These are phyloP conservation scores for Cystofilobasidium bisporidii DNA, from an alignment of 768 basidiomycete genomes.

Conservation along the genomic window DNA sequence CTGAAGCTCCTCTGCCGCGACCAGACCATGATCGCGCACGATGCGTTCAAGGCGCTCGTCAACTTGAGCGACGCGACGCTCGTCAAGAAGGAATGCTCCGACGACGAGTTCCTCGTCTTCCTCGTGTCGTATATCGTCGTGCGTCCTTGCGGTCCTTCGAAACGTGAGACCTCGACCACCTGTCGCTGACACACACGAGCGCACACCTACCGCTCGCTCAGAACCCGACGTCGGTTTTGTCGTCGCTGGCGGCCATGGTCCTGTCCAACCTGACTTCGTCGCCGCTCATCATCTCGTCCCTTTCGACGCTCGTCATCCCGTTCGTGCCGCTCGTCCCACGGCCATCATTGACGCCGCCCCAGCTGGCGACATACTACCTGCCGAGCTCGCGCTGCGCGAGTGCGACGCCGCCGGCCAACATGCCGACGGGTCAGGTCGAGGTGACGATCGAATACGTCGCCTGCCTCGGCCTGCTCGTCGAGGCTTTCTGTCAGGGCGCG, in stretches of 20 bases:
- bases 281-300: slow-evolving; percentile 52
- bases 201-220: slow-evolving; percentile 37
- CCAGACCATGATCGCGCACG: slow-evolving; percentile 78
- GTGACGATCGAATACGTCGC: slow-evolving; percentile 42
- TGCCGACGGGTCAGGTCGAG: slow-evolving; percentile 37
- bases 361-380: slow-evolving; percentile 56
- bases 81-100: slow-evolving; percentile 57
- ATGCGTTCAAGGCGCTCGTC: slow-evolving; percentile 85
- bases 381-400: slow-evolving; percentile 71
- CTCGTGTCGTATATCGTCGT: slow-evolving; percentile 85
- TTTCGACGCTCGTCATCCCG: slow-evolving; percentile 59
- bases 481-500: slow-evolving; percentile 68
- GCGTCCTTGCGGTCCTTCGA: slow-evolving; percentile 38
- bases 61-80: slow-evolving; percentile 80
- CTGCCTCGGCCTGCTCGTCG: slow-evolving; percentile 72
- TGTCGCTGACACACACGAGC: too few relatives aligned
- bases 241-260: slow-evolving; percentile 93
- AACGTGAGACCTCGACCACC: slow-evolving; percentile 10
- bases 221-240: slow-evolving; percentile 83
- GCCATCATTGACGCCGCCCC: slow-evolving; percentile 42
- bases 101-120: slow-evolving; percentile 64
- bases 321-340: slow-evolving; percentile 41
- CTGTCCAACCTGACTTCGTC: slow-evolving; percentile 86
- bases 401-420: slow-evolving; percentile 51
- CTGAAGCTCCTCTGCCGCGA: slow-evolving; percentile 80